Evolutionary conservation across 148 eudicot genomes (phyloP).

Genomic region (Suaeda aralocaspica): DNA sequence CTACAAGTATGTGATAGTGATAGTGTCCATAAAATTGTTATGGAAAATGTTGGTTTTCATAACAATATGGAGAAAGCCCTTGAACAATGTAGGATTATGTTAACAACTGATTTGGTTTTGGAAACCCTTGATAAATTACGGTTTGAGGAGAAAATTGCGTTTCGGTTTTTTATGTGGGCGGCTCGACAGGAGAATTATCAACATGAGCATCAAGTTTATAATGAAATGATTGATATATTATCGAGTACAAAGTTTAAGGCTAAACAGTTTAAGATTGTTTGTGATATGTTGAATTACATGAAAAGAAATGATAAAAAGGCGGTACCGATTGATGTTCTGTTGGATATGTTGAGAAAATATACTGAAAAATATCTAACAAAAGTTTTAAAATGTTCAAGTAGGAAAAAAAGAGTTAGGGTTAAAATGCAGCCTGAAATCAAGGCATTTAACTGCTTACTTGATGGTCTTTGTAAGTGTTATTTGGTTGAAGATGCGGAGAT

Average conservation of each 20-base stretch:
- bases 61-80: constrained; percentile 49
- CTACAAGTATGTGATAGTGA: constrained; percentile 30
- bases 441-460: constrained; percentile 82
- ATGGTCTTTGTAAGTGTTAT: constrained; percentile 85
- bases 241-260: constrained; percentile 70
- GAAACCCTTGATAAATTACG: constrained; percentile 56
- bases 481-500: constrained; percentile 72
- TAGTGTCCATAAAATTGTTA: constrained; percentile 35
- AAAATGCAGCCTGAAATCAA: constrained; percentile 63
- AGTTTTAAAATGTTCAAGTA: constrained; percentile 69
- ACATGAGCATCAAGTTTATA: constrained; percentile 68
- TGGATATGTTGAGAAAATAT: constrained; percentile 57
- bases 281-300: constrained; percentile 87
- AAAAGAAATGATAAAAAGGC: constrained; percentile 58
- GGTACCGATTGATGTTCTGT: constrained; percentile 65
- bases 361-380: constrained; percentile 74
- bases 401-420: constrained; percentile 72
- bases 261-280: constrained; percentile 67
- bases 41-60: constrained; percentile 35
- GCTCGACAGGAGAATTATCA: constrained; percentile 53
- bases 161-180: constrained; percentile 94
- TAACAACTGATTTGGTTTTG: constrained; percentile 57
- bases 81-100: constrained; percentile 31
- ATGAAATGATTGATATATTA: constrained; percentile 83
- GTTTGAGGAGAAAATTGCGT: constrained; percentile 72